These are phyloP conservation scores for Pulveroboletus sp. DNA, from an alignment of 768 basidiomycete species.

Conservation along the genomic window DNA sequence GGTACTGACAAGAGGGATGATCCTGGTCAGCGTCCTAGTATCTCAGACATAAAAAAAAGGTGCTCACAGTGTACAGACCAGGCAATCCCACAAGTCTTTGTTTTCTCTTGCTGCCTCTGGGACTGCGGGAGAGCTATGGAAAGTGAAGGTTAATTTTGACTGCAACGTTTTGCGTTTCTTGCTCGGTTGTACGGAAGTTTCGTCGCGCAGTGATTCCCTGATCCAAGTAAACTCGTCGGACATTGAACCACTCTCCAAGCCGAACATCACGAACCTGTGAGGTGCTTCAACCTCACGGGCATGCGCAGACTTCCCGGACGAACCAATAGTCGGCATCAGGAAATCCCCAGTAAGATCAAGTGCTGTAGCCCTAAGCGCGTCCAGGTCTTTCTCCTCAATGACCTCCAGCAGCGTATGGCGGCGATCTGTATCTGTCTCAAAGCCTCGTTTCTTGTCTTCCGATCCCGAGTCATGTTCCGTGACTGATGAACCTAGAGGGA, in stretches of 20 bases:
- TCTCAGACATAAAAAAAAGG: not conserved
- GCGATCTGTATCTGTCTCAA: conserved; percentile 45
- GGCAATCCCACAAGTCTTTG: conserved; percentile 46
- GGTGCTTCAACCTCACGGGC: not conserved
- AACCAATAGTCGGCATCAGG: conserved; percentile 32
- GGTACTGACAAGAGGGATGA: conserved; percentile 41
- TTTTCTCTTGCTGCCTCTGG: conserved; percentile 35
- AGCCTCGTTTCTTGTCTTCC: conserved; percentile 40
- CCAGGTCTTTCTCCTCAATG: conserved; percentile 40
- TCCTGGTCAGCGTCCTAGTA: conserved; percentile 5
- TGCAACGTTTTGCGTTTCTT: conserved; percentile 21
- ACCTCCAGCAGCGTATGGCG: conserved; percentile 49
- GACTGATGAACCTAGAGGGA: conserved; percentile 12
- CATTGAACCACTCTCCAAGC: not conserved
- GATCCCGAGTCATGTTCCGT: conserved; percentile 31
- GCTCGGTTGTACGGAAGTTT: conserved; percentile 3
- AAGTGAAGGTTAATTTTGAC: conserved; percentile 12
- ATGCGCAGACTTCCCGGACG: conserved; percentile 3
- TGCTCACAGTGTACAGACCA: conserved; percentile 62
- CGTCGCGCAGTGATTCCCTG: not conserved
- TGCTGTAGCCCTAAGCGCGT: conserved; percentile 41
- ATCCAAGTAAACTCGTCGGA: not conserved
- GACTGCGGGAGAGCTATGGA: not conserved
- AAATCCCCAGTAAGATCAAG: conserved; percentile 51
- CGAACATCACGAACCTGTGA: not conserved